Evolutionary conservation across 345 rosid genomes (phyloP), one percentile per base, ranked within the genome.

Genomic region (Heritiera fomes): DNA sequence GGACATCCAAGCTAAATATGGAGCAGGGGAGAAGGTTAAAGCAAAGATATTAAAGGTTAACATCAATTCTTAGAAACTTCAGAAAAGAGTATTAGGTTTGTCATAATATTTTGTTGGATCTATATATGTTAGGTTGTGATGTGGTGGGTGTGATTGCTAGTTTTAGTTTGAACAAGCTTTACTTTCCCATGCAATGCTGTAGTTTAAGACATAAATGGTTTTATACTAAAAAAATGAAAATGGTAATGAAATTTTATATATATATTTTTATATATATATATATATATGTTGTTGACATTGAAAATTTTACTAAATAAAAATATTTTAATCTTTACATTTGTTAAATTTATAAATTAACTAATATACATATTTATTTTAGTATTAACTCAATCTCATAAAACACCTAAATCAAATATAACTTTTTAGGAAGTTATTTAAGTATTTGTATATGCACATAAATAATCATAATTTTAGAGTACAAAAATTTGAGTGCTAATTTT

Each of bases 1-100:
- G 80, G 87, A 88, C 72, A 78, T 94, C 46, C 90, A 87, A 85
- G 73, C 84, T 67, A 91, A 69, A 71, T 90, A 87, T 82, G 83
- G 78, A 86, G 91, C 97, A 18, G 95, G 99, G 78, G 95, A 94
- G 83, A 88, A 84, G 68, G 92, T 94, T 75, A 86, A 65, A 23
- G 97, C 88, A 49, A 92, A 89, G 86, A 94, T 96, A 78, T 81
- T 96, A 88, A 92, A 94, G 98, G 99, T 92, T 75, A 75, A 70
- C 4, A 41, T 79, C 20, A 40, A 46, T 59, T 34, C 62, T 13
- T 32, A 8, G 73, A 63, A 18, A 64, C 64, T 52, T 45, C 34
- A 40, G 64, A 61, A 12, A 73, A 53, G 15, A 7, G 59, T 20
- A 2, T 76, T 45, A 72, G 8, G 10, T 3, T 52, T 49, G 53